Conservation (phyloP, 139 green algal species). For the Chlorella ohadii region DNA sequence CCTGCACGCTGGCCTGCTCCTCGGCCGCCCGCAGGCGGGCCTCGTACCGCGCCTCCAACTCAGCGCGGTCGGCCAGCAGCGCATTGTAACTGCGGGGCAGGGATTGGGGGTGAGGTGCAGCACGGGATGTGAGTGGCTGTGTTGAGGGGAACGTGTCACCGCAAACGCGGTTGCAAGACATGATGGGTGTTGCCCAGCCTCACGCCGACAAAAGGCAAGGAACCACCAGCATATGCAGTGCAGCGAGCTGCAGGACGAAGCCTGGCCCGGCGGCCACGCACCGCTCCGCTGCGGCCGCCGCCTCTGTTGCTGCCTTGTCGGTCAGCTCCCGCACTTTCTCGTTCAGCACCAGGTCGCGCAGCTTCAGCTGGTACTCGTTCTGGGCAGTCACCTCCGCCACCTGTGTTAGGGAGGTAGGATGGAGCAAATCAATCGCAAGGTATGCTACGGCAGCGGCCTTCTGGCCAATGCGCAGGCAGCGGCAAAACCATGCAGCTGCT, state of each 20-base stretch:
- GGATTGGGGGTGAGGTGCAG: neutral
- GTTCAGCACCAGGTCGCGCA: slow-evolving; percentile 89
- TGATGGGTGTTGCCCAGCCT: too few species aligned
- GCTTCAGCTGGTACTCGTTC: slow-evolving; percentile 92
- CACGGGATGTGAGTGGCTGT: neutral
- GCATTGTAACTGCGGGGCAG: slow-evolving; percentile 60
- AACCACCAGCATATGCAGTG: too few species aligned
- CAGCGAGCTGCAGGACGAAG: too few species aligned
- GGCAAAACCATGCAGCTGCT: too few species aligned
- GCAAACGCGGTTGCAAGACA: too few species aligned
- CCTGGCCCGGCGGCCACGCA: slow-evolving; percentile 35
- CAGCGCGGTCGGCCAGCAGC: slow-evolving; percentile 78
- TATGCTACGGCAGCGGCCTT: too few species aligned
- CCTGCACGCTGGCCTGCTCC: slow-evolving; percentile 54
- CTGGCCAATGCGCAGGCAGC: too few species aligned
- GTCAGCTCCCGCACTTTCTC: slow-evolving; percentile 86
- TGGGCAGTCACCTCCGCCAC: slow-evolving; percentile 91
- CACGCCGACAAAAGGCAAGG: too few species aligned
- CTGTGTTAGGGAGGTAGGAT: slow-evolving; percentile 33
- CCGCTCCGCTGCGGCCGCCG: slow-evolving; percentile 76
- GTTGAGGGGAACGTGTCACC: too few species aligned
- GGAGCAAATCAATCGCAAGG: too few species aligned
- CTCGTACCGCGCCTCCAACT: slow-evolving; percentile 85
- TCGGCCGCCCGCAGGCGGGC: slow-evolving; percentile 76
- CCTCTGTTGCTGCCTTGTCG: slow-evolving; percentile 79